Evolutionary conservation across 2,329 filamentous ascomycete species (phyloP).

Genomic region (Drechslerella dactyloides): DNA sequence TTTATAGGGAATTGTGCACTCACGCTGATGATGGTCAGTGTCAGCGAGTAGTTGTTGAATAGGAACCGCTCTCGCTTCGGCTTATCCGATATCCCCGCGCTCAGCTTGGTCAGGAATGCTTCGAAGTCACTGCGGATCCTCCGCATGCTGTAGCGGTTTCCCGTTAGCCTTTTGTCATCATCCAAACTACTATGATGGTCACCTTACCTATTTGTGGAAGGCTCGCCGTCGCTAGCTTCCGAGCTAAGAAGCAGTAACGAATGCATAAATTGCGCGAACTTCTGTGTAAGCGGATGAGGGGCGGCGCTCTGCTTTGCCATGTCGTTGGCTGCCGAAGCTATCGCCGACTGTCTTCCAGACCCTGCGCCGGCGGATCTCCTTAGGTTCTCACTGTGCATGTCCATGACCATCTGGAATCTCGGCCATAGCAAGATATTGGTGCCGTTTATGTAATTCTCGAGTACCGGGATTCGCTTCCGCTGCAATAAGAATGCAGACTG

Average conservation of each 20-base stretch:
- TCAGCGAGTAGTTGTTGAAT: conserved; percentile 93
- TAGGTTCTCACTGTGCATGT: conserved; percentile 87
- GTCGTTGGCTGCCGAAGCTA: conserved; percentile 61
- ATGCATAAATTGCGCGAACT: conserved; percentile 91
- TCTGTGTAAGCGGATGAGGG: conserved; percentile 88
- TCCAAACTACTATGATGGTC: background rate
- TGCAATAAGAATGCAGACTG: conserved; percentile 94
- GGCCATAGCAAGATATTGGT: conserved; percentile 98
- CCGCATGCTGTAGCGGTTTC: conserved; percentile 65
- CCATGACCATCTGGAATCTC: conserved; percentile 90
- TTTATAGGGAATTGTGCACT: conserved; percentile 56
- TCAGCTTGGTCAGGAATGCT: conserved; percentile 77
- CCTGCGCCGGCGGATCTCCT: conserved; percentile 65
- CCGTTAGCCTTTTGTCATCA: conserved; percentile 6
- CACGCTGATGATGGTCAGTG: conserved; percentile 87
- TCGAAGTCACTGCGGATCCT: conserved; percentile 83
- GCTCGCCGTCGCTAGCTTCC: conserved; percentile 94
- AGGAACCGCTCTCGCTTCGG: conserved; percentile 86
- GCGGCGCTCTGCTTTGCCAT: conserved; percentile 73
- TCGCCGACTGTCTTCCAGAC: conserved; percentile 56
- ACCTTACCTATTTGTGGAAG: conserved; percentile 68
- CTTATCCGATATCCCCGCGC: conserved; percentile 74
- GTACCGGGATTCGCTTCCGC: conserved; percentile 83
- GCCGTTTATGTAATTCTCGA: conserved; percentile 90
- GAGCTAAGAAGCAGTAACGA: conserved; percentile 81